Base-by-base conservation (phyloP, 2,329 filamentous ascomycete genomes). In the Fusarium austroafricanum region DNA sequence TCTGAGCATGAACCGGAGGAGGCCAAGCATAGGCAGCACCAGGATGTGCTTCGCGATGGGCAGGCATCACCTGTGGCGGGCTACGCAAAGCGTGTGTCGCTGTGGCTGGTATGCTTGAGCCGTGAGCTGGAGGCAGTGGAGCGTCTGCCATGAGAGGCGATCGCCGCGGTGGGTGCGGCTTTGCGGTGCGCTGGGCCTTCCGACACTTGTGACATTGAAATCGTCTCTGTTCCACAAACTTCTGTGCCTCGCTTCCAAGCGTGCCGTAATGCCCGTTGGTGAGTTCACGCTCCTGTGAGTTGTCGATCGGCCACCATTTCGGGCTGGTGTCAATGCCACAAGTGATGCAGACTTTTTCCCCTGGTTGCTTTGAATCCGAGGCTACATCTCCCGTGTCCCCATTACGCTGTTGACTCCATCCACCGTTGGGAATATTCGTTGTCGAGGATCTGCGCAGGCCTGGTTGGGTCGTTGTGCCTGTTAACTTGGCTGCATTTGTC, bases 161-260 rank as follows among this genome's bases (percentile, higher is more conserved):
- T 37, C 66, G 67, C 29, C 57, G 65, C 40, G 69, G 61, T 11
- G 59, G 58, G 18, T 75, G 73, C 12, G 75, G 65, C 23, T 73
- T 72, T 67, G 84, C 80, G 53, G 83, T 81, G 26, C 82, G 83
- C 58, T 84, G 84, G 29, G 79, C 76, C 74, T 87, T 90, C 68
- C 83, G 85, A 75, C 92, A 94, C 76, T 92, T 92, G 79, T 94
- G 92, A 72, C 92, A 94, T 77, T 93, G 90, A 67, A 88, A 90
- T 64, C 84, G 85, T 29, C 85, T 82, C 69, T 89, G 87, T 54
- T 86, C 84, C 42, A 87, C 80, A 73, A 88, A 89, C 74, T 84
- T 87, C 71, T 84, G 82, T 9, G 85, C 86, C 72, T 89, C 86
- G n/a, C 80, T 80, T 45, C 86, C 84, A 52, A 87, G 78, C 40